Percentiles rank a stretch among this genome's conserved stretches.
Evolutionary conservation across 2,329 filamentous ascomycete genomes (phyloP).

Genomic region (Nemania sp.): DNA sequence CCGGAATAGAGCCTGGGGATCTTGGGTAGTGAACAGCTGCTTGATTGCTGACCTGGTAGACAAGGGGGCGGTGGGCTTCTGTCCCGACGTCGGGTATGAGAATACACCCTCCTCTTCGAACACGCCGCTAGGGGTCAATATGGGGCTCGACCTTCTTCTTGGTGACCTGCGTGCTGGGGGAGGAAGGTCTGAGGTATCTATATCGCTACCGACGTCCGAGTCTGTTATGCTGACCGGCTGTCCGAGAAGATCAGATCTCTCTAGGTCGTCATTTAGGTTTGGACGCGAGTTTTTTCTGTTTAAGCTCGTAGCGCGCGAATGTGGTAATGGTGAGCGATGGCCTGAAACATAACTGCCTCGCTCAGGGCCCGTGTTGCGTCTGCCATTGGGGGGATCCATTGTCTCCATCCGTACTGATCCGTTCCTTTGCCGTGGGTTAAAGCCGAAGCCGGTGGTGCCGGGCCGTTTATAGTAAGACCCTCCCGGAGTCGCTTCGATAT

Average conservation of each 20-base stretch:
- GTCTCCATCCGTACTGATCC: slow-evolving; percentile 63
- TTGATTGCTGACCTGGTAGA: slow-evolving; percentile 77
- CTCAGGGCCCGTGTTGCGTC: slow-evolving; percentile 38
- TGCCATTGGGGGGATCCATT: slow-evolving; percentile 46
- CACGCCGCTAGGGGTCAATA: slow-evolving; percentile 40
- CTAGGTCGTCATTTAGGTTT: slow-evolving; percentile 50
- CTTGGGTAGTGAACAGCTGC: slow-evolving; percentile 81
- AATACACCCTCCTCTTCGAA: slow-evolving; percentile 41
- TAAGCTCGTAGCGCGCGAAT: slow-evolving; percentile 51
- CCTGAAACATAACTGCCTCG: slow-evolving; percentile 58
- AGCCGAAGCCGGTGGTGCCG: slow-evolving; percentile 74
- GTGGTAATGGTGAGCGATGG: slow-evolving; percentile 51
- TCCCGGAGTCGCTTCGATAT: slow-evolving; percentile 78
- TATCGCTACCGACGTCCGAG: slow-evolving; percentile 65
- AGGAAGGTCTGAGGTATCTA: slow-evolving; percentile 69
- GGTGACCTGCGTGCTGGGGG: slow-evolving; percentile 58
- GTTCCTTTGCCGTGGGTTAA: slow-evolving; percentile 67
- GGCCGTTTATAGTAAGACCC: slow-evolving; percentile 82
- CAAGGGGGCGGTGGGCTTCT: slow-evolving; percentile 50
- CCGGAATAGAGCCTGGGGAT: slow-evolving; percentile 86
- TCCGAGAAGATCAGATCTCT: slow-evolving; percentile 61
- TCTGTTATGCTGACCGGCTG: slow-evolving; percentile 53
- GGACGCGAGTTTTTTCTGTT: slow-evolving; percentile 57
- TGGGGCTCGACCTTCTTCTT: slow-evolving; percentile 46
- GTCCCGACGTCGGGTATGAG: slow-evolving; percentile 43